Percentiles rank a stretch among this genome's conserved stretches.
Evolutionary conservation across 441 rosid species (phyloP).

Genomic region (Breynia disticha): DNA sequence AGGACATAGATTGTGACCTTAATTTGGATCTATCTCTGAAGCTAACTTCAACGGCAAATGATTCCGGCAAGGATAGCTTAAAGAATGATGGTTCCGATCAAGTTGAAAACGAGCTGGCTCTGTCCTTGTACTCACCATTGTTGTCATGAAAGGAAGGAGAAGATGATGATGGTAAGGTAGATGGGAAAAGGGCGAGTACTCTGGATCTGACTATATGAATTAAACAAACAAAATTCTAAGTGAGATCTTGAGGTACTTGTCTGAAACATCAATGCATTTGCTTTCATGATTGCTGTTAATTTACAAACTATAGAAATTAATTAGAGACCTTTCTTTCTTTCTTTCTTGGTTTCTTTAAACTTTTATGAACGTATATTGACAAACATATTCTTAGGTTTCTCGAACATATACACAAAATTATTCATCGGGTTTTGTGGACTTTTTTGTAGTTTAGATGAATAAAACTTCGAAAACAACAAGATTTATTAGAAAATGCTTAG

Average conservation of each 20-base stretch:
- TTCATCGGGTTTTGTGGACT: too few relatives aligned
- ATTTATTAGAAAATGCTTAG: too few relatives aligned
- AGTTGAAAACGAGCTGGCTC: constrained; percentile 42
- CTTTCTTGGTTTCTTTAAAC: constrained; percentile 1
- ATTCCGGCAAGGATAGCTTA: not conserved
- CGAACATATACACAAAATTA: too few relatives aligned
- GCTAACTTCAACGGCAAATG: constrained; percentile 16
- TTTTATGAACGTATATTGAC: too few relatives aligned
- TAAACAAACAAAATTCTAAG: constrained; percentile 49
- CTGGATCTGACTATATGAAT: constrained; percentile 94
- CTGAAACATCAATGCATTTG: constrained; percentile 15
- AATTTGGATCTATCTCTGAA: constrained; percentile 60
- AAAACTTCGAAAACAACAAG: too few relatives aligned
- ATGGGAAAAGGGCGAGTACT: constrained; percentile 57
- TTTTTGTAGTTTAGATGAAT: too few relatives aligned
- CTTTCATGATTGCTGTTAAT: constrained; percentile 6
- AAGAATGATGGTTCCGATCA: constrained; percentile 19
- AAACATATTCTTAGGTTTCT: too few relatives aligned
- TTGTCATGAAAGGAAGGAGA: constrained; percentile 25
- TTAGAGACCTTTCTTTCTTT: constrained; percentile 1
- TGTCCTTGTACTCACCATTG: constrained; percentile 46
- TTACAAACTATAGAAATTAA: constrained; percentile 9
- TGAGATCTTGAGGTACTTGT: constrained; percentile 93
- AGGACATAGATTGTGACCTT: constrained; percentile 31
- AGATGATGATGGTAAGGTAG: constrained; percentile 19